phyloP scores from a whole-genome alignment of 2,329 filamentous ascomycete genomes.

The Trichoderma brevicompactum region DNA sequence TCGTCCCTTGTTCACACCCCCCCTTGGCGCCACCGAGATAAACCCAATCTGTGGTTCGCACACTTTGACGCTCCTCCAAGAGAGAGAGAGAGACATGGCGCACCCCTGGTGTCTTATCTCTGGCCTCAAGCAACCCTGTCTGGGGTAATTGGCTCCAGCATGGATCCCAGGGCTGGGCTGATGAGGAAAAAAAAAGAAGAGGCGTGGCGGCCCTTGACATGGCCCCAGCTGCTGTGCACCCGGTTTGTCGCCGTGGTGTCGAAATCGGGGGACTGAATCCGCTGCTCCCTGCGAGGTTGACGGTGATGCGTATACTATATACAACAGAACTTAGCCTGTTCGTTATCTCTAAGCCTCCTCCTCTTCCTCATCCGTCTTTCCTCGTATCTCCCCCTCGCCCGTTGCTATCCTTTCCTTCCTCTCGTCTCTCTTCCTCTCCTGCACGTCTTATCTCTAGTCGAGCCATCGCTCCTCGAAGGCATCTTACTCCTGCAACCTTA shows the following conservation, averaged over 20 bases:
- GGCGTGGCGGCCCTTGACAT: conserved; percentile 23
- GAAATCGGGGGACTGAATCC: conserved; percentile 16
- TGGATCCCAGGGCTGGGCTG: conserved; percentile 16
- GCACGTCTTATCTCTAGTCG: conserved; percentile 25
- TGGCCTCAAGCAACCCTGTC: conserved; percentile 20
- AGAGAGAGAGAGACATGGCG: background rate
- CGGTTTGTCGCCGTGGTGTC: conserved; percentile 26
- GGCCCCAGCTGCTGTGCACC: conserved; percentile 4
- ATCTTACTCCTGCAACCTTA: conserved; percentile 29
- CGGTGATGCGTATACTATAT: conserved; percentile 17
- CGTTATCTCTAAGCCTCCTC: conserved; percentile 27
- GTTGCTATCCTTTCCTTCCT: conserved; percentile 16
- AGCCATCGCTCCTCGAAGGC: conserved; percentile 8
- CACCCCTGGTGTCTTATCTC: conserved; percentile 31
- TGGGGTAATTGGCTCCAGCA: conserved; percentile 26
- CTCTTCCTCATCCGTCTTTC: conserved; percentile 13
- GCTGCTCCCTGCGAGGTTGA: conserved; percentile 9
- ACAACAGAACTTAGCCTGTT: conserved; percentile 18
- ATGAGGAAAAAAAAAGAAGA: conserved; percentile 12
- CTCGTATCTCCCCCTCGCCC: conserved; percentile 11
- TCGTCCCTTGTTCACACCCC: background rate
- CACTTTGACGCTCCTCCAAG: background rate
- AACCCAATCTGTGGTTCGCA: background rate
- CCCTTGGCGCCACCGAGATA: conserved; percentile 1
- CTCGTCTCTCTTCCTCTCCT: conserved; percentile 23